Percentiles rank a stretch among this genome's conserved stretches.
These are phyloP conservation scores for Phytophthora pistaciae DNA, from an alignment of 352 stramenopile genomes.

Conservation along the genomic window DNA sequence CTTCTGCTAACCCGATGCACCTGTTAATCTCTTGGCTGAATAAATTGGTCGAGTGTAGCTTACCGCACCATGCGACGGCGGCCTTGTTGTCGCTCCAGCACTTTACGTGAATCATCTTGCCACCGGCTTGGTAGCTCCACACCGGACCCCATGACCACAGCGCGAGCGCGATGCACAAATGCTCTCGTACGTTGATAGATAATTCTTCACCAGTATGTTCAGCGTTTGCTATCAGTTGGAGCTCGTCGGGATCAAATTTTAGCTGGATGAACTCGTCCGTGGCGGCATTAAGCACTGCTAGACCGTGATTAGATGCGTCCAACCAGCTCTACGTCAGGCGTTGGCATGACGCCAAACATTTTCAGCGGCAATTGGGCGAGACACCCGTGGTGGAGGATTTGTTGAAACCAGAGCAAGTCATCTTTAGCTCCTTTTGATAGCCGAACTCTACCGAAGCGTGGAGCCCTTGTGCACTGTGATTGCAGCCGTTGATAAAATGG, in stretches of 20 bases:
- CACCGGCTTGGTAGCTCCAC: background rate
- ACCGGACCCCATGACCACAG: constrained; percentile 23
- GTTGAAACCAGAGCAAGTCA: no score
- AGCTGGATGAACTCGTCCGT: no score
- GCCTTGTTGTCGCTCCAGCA: constrained; percentile 32
- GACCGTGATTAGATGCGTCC: no score
- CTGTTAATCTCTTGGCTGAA: constrained; percentile 43
- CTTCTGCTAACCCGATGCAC: constrained; percentile 33
- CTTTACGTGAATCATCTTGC: background rate
- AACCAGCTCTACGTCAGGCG: no score
- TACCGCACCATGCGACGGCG: constrained; percentile 21
- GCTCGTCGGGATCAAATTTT: constrained; percentile 6
- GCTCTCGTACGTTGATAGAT: constrained; percentile 45
- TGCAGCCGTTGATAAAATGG: no score
- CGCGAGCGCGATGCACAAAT: constrained; percentile 34
- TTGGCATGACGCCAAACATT: no score
- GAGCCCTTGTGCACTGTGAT: no score
- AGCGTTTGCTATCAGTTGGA: background rate
- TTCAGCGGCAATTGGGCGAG: no score
- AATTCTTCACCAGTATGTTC: constrained; percentile 10
- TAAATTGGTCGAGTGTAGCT: constrained; percentile 8
- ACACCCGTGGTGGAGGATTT: no score
- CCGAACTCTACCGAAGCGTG: no score
- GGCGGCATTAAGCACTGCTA: no score
- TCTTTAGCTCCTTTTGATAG: no score